Evolutionary conservation across 164 flowering plant species (phyloP).

Genomic region (Kingdonia uniflora): DNA sequence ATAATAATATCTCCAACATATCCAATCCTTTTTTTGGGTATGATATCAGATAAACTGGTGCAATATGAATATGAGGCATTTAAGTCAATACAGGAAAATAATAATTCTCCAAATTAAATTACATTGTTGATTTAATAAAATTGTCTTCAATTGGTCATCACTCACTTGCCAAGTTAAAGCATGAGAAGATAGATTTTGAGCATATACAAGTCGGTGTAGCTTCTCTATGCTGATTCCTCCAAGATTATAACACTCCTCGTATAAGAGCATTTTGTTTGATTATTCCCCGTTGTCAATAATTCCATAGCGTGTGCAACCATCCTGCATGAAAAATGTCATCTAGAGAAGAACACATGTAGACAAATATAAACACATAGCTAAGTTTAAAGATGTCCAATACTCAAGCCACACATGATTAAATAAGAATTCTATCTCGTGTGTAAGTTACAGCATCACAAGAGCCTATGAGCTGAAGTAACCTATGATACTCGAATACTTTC

Average conservation of each 20-base stretch:
- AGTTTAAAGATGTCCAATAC: too few species aligned
- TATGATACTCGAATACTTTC: too few species aligned
- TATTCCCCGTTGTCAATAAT: slow-evolving; percentile 67
- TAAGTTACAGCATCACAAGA: too few species aligned
- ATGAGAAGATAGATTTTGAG: slow-evolving; percentile 87
- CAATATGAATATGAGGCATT: slow-evolving; percentile 76
- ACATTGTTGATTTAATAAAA: too few species aligned
- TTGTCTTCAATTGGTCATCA: not conserved
- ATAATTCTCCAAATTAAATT: not conserved
- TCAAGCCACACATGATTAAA: too few species aligned
- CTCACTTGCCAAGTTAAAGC: slow-evolving; percentile 94
- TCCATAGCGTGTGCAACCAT: slow-evolving; percentile 95
- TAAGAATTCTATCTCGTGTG: too few species aligned
- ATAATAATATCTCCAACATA: slow-evolving; percentile 77
- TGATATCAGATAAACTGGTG: slow-evolving; percentile 78
- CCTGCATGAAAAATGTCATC: too few species aligned
- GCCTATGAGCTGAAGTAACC: too few species aligned
- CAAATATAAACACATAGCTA: too few species aligned
- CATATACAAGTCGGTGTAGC: slow-evolving; percentile 88
- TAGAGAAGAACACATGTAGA: too few species aligned
- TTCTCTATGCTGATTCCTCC: slow-evolving; percentile 91
- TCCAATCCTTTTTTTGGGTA: slow-evolving; percentile 85
- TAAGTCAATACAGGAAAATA: not conserved
- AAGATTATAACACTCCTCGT: slow-evolving; percentile 57
- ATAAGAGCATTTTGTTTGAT: slow-evolving; percentile 70